phyloP scores from a whole-genome alignment of 306 rosid species.

The Neltuma alba region DNA sequence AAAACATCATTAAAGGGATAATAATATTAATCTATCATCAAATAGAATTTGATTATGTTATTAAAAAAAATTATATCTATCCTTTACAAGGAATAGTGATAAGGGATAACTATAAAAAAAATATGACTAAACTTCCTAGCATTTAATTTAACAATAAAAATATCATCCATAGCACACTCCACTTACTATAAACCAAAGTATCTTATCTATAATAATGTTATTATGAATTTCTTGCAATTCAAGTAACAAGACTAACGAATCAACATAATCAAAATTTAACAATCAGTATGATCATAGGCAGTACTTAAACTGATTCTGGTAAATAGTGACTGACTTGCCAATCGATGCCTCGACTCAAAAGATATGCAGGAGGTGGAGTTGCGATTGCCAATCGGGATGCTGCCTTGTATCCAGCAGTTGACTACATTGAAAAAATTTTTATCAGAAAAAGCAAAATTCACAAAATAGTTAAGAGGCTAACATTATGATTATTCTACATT shows the following conservation, averaged over 20 bases:
- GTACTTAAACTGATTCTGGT: slow-evolving; percentile 13
- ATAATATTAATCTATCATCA: too few species aligned
- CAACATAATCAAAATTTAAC: background rate
- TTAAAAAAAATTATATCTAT: too few species aligned
- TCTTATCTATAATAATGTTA: too few species aligned
- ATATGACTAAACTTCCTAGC: too few species aligned
- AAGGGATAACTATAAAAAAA: too few species aligned
- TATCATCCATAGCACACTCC: too few species aligned
- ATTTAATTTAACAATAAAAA: too few species aligned
- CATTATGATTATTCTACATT: background rate
- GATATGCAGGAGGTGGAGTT: slow-evolving; percentile 96
- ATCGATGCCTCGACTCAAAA: slow-evolving; percentile 94
- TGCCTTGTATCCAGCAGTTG: slow-evolving; percentile 92
- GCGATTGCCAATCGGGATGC: slow-evolving; percentile 94
- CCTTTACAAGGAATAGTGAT: too few species aligned
- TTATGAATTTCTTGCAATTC: background rate
- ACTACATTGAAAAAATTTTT: slow-evolving; percentile 48
- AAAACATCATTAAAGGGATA: too few species aligned
- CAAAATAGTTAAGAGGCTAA: background rate
- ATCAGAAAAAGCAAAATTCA: background rate
- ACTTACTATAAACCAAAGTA: too few species aligned
- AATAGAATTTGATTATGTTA: too few species aligned
- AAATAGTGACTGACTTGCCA: slow-evolving; percentile 70
- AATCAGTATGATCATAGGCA: background rate
- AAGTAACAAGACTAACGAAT: background rate